These are phyloP conservation scores for Letharia lupina DNA, from an alignment of 495 filamentous ascomycete genomes.

Conservation along the genomic window DNA sequence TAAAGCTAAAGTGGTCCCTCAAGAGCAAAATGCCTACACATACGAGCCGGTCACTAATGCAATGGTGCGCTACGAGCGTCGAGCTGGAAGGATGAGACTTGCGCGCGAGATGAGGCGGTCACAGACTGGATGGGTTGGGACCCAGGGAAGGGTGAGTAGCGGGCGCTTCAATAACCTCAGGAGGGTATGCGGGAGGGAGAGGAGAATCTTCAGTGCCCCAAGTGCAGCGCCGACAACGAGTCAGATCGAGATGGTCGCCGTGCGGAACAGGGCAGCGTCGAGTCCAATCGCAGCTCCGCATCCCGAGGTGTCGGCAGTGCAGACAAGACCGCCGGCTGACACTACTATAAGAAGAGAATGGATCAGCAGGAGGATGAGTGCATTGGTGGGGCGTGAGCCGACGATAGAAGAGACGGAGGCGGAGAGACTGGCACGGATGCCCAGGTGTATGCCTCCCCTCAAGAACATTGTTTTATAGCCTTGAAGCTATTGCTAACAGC, in stretches of 20 bases:
- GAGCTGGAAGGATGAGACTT: constrained; percentile 23
- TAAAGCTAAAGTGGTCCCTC: constrained; percentile 60
- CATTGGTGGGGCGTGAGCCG: background rate
- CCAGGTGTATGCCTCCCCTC: constrained; percentile 11
- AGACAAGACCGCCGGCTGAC: background rate
- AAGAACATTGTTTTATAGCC: background rate
- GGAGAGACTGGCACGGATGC: constrained; percentile 19
- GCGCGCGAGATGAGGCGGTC: background rate
- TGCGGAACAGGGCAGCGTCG: constrained; percentile 2
- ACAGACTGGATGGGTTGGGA: background rate
- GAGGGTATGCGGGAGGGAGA: constrained; percentile 1
- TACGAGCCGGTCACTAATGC: constrained; percentile 65
- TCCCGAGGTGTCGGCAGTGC: background rate
- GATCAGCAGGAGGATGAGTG: constrained; percentile 3
- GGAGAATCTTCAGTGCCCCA: constrained; percentile 6
- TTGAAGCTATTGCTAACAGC: background rate
- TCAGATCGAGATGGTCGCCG: constrained; percentile 13
- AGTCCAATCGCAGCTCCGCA: background rate
- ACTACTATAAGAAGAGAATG: constrained; percentile 6
- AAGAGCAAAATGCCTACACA: constrained; percentile 48
- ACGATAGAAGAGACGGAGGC: constrained; percentile 17
- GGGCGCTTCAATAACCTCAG: constrained; percentile 4
- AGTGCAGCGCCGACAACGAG: constrained; percentile 4
- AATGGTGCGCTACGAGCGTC: constrained; percentile 68
- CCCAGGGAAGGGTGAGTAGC: background rate